Evolutionary conservation across 176 grass and related monocot species (phyloP).

Genomic region (Oryza coarctata): DNA sequence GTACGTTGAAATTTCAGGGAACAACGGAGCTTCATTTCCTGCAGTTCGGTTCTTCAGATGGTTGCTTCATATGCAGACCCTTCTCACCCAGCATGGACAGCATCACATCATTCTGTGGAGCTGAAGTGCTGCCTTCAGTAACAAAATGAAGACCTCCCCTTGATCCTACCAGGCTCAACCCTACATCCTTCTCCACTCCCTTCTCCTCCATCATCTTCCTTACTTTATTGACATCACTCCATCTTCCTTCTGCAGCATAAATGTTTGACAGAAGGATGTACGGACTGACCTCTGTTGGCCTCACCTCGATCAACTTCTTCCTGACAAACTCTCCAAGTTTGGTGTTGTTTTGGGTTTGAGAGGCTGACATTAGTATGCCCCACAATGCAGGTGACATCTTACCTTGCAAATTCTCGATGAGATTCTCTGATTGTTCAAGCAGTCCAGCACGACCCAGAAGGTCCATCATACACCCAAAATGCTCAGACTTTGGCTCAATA

Average conservation of each 20-base stretch:
- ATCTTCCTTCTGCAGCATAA: slow-evolving; percentile 52
- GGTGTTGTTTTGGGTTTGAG: slow-evolving; percentile 36
- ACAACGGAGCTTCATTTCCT: background rate
- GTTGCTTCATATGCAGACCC: slow-evolving; percentile 29
- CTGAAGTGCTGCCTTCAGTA: background rate
- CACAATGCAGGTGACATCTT: slow-evolving; percentile 40
- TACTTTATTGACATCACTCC: slow-evolving; percentile 61
- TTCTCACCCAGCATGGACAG: slow-evolving; percentile 37
- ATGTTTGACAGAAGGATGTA: slow-evolving; percentile 62
- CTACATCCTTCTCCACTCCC: slow-evolving; percentile 31
- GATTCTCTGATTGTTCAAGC: slow-evolving; percentile 27
- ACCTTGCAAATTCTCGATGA: slow-evolving; percentile 25
- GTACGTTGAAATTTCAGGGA: background rate
- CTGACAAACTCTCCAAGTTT: slow-evolving; percentile 60
- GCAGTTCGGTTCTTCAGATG: background rate
- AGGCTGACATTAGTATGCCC: slow-evolving; percentile 50
- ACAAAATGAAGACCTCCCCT: background rate
- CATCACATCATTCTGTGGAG: slow-evolving; percentile 24
- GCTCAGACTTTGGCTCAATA: slow-evolving; percentile 51
- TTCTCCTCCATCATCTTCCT: slow-evolving; percentile 57
- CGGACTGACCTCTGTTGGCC: slow-evolving; percentile 43
- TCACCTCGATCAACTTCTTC: slow-evolving; percentile 62
- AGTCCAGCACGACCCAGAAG: slow-evolving; percentile 61
- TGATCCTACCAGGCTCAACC: slow-evolving; percentile 33
- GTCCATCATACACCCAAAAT: slow-evolving; percentile 78